Conservation (phyloP, 2,329 filamentous ascomycete species). For the Colletotrichum ledebouriae region DNA sequence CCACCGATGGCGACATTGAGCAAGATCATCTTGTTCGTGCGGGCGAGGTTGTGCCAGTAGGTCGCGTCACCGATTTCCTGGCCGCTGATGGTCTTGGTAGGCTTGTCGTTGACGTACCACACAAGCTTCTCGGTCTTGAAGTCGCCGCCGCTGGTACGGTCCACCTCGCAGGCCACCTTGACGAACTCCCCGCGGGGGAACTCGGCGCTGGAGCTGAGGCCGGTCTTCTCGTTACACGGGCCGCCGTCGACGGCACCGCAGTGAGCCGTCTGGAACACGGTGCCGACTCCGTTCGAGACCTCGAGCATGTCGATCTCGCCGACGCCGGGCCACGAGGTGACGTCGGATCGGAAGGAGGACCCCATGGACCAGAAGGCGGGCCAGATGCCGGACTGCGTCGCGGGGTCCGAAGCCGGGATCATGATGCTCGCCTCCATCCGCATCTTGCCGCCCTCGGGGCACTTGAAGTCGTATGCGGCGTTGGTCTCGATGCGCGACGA, state of each 20-base stretch:
- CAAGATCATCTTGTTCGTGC: constrained; percentile 51
- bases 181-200: constrained; percentile 51
- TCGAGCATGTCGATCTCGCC: constrained; percentile 63
- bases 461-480: constrained; percentile 52
- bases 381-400: constrained; percentile 58
- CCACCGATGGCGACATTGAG: constrained; percentile 58
- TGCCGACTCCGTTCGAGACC: constrained; percentile 54
- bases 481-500: constrained; percentile 60
- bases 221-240: constrained; percentile 57
- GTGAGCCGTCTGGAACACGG: constrained; percentile 56
- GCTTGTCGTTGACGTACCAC: constrained; percentile 53
- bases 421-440: constrained; percentile 56
- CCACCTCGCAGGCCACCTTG: constrained; percentile 51
- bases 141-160: constrained; percentile 46
- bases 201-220: constrained; percentile 46
- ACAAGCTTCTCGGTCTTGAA: constrained; percentile 50
- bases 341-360: constrained; percentile 53
- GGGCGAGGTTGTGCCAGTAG: constrained; percentile 51
- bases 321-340: constrained; percentile 56
- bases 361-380: constrained; percentile 63
- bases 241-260: constrained; percentile 57
- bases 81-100: constrained; percentile 48
- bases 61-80: constrained; percentile 45
- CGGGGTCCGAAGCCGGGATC: constrained; percentile 49
- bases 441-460: constrained; percentile 51